Conservation (phyloP, 1,284 basidiomycete species). For the Pseudozyma hubeiensis region DNA sequence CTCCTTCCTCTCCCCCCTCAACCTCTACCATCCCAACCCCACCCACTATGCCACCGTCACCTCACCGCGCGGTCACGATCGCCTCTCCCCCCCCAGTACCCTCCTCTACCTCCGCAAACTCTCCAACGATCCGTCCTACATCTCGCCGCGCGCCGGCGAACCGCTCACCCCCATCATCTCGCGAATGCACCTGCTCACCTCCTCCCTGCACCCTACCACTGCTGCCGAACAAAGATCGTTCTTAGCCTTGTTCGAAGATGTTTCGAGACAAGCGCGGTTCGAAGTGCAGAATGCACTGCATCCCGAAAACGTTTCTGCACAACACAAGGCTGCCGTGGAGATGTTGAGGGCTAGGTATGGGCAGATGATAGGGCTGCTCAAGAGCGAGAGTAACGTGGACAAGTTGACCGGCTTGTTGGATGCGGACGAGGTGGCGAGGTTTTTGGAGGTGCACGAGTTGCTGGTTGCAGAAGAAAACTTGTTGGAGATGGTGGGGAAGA, state of each 20-base stretch:
- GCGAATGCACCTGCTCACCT: background rate
- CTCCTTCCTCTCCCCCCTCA: background rate
- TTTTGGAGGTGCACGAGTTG: background rate
- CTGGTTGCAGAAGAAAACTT: slow-evolving; percentile 3
- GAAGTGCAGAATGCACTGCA: slow-evolving; percentile 12
- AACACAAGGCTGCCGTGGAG: background rate
- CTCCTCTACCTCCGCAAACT: background rate
- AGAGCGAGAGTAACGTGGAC: background rate
- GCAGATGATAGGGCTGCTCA: background rate
- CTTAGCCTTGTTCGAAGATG: background rate
- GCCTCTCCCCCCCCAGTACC: background rate
- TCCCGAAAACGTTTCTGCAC: slow-evolving; percentile 19
- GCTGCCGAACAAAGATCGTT: background rate
- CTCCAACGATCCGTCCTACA: background rate
- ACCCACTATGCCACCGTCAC: background rate
- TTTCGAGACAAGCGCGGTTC: background rate
- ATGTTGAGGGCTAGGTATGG: background rate
- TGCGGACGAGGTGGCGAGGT: background rate
- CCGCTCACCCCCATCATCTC: background rate
- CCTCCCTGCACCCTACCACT: background rate
- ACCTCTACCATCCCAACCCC: background rate
- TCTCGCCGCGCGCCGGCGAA: slow-evolving; percentile 1
- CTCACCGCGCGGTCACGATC: background rate
- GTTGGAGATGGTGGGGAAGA: background rate
- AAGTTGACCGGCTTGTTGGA: slow-evolving; percentile 8